phyloP scores from a whole-genome alignment of 805 yeast genomes.

The Yamadazyma sp. region DNA sequence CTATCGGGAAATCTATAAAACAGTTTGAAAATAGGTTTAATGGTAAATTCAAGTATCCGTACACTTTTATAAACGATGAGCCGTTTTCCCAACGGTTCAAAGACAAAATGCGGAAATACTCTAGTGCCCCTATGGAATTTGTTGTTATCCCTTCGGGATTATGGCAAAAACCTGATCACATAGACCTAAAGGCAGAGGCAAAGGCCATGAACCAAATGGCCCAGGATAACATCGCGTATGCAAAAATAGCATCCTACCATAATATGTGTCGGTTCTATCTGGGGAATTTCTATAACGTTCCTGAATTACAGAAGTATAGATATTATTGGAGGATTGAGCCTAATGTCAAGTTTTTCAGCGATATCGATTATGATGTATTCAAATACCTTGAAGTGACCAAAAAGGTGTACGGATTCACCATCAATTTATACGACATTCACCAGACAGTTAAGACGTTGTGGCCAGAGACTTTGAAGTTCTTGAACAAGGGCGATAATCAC shows the following conservation, averaged over 20 bases:
- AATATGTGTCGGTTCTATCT: constrained; percentile 85
- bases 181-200: constrained; percentile 47
- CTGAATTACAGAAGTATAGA: constrained; percentile 56
- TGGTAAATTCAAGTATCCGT: constrained; percentile 71
- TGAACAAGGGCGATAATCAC: constrained; percentile 56
- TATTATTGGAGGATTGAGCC: constrained; percentile 88
- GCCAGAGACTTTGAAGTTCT: constrained; percentile 65
- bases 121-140: constrained; percentile 34
- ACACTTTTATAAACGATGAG: constrained; percentile 73
- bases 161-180: constrained; percentile 62
- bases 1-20: constrained; percentile 51
- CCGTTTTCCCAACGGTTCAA: constrained; percentile 63
- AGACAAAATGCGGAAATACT: constrained; percentile 33
- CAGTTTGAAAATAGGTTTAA: constrained; percentile 68
- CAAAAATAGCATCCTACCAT: constrained; percentile 63
- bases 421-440: constrained; percentile 69
- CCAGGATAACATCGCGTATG: constrained; percentile 56
- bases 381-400: constrained; percentile 65
- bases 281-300: constrained; percentile 61
- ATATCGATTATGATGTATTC: constrained; percentile 74
- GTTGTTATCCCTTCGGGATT: constrained; percentile 40
- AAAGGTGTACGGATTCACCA: constrained; percentile 73
- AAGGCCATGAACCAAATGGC: constrained; percentile 41
- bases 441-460: constrained; percentile 62
- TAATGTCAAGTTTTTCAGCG: constrained; percentile 62